Evolutionary conservation across 2,329 filamentous ascomycete species (phyloP).

Genomic region (Xylaria sp.): DNA sequence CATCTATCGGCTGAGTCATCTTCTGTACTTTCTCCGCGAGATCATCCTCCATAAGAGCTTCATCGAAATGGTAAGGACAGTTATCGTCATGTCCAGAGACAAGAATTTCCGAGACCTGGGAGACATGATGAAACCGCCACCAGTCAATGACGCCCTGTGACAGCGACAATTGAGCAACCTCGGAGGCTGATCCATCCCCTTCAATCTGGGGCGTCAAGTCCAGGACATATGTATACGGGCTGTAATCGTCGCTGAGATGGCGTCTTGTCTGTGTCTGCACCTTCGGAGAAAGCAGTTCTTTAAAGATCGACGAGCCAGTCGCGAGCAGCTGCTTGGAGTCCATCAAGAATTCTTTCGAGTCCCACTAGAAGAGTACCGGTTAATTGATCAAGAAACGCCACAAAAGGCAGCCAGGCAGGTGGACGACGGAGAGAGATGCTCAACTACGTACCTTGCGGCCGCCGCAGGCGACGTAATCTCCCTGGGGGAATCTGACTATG

Average conservation of each 20-base stretch:
- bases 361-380: conserved; percentile 39
- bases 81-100: conserved; percentile 62
- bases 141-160: conserved; percentile 66
- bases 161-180: conserved; percentile 68
- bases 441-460: conserved; percentile 21
- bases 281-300: conserved; percentile 56
- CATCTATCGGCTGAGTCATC: conserved; percentile 35
- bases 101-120: conserved; percentile 52
- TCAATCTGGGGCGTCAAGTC: conserved; percentile 72
- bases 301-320: conserved; percentile 61
- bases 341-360: conserved; percentile 56
- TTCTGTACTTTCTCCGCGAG: too few relatives aligned
- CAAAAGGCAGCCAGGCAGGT: too few relatives aligned
- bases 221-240: conserved; percentile 60
- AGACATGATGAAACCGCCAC: conserved; percentile 57
- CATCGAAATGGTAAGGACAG: conserved; percentile 38
- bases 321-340: conserved; percentile 59
- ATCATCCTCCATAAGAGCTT: conserved; percentile 36
- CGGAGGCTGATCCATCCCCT: conserved; percentile 71
- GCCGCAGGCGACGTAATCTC: conserved; percentile 31
- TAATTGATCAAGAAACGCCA: background rate
- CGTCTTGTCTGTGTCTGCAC: conserved; percentile 56
- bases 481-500: conserved; percentile 29
- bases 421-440: background rate
- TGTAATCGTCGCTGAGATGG: conserved; percentile 48